Base-by-base conservation (phyloP, 129 eudicot species). In the Arctium lappa region DNA sequence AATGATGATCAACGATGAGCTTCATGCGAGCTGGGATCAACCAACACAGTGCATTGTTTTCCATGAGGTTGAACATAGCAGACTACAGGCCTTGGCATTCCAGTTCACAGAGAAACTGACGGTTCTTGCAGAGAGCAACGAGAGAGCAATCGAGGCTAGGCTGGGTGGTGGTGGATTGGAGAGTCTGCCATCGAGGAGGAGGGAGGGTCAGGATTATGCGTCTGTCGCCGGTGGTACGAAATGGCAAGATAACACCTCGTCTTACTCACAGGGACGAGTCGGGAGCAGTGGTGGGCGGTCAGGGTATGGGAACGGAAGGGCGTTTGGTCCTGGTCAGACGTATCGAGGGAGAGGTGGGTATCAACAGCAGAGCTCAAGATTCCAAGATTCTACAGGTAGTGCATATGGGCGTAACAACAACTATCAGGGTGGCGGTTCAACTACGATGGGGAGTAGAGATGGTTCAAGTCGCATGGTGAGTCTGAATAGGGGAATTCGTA, bases 1-100 rank as follows among this genome's bases (percentile, higher is more conserved):
- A 75, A 94, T 94, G 98, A 91, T 94, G 90, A 85, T 92, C n/a
- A 89, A 82, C 1, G 96, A 92, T 77, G 98, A 94, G 89, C 94
- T 94, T 27, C 90, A 86, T 50, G 97, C 93, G 1, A 85, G 88
- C 75, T 92, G 89, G 98, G 97, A 92, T 81, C 97, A 94, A 66
- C 96, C 94, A 0, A 86, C 96, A 8, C 81, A 72, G 8, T 92
- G 90, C 89, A 88, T 91, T 1, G 84, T 94, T 10, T 94, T 92
- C 88, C 94, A 89, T 77, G 97, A 92, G 53, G 94, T 89, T 15
- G 93, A 86, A 75, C 94, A 89, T 79, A 72, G 92, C 0, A 89
- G 97, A 73, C 46, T 94, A 68, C 98, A 94, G 74, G 88, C 90
- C 44, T 81, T 91, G 82, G 98, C 97, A 0, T 93, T 93, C 85